These are phyloP conservation scores for Mycena epipterygia DNA, from an alignment of 768 basidiomycete species.

Conservation along the genomic window DNA sequence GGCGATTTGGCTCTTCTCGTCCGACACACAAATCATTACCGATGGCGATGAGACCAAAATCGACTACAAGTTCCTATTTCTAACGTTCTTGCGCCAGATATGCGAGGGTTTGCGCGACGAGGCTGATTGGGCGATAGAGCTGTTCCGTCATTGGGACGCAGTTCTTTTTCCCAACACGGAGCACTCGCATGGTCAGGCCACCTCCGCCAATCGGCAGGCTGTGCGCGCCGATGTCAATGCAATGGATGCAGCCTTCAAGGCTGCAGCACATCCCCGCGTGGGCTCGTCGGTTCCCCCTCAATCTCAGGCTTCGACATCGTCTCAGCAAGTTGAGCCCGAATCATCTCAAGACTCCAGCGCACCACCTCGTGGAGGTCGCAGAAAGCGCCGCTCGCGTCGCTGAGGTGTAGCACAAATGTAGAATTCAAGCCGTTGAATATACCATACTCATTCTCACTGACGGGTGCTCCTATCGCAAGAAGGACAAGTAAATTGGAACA, in stretches of 20 bases:
- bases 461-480: not conserved
- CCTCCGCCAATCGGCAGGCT: slow-evolving; percentile 1
- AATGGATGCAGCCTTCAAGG: slow-evolving; percentile 10
- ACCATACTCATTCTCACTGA: not conserved
- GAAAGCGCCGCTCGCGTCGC: not conserved
- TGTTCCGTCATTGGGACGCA: slow-evolving; percentile 2
- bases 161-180: slow-evolving; percentile 1
- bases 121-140: not conserved
- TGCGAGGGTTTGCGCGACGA: slow-evolving; percentile 2
- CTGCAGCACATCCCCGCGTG: not conserved
- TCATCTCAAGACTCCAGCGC: not conserved
- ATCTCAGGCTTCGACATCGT: not conserved
- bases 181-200: not conserved
- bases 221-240: not conserved
- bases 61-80: not conserved
- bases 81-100: slow-evolving; percentile 4
- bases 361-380: not conserved
- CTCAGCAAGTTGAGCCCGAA: not conserved
- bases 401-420: not conserved
- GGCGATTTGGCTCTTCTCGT: slow-evolving; percentile 6
- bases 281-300: not conserved
- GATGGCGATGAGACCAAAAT: slow-evolving; percentile 9
- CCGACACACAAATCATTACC: not conserved
- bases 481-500: not conserved
- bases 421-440: not conserved